Percentiles rank a stretch among this genome's conserved stretches.
phyloP scores from a whole-genome alignment of 306 rosid genomes.

The Prunus armeniaca region DNA sequence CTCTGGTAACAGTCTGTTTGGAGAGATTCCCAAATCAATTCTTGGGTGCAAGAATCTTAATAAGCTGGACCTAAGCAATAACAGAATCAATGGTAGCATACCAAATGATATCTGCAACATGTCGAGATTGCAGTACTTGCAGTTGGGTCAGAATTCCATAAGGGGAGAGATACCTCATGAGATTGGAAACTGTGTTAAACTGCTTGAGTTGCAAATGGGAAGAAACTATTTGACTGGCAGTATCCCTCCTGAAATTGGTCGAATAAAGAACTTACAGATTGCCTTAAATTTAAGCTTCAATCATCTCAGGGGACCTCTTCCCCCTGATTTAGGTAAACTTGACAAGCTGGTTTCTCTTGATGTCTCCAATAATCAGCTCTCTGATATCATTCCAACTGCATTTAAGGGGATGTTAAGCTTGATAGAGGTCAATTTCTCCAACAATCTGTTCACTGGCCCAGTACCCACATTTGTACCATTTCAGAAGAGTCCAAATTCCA shows the following conservation, averaged over 20 bases:
- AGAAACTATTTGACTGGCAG: conserved; percentile 80
- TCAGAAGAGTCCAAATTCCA: conserved; percentile 83
- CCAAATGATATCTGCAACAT: conserved; percentile 83
- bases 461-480: conserved; percentile 83
- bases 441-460: conserved; percentile 73
- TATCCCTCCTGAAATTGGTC: conserved; percentile 83
- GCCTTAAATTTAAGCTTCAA: conserved; percentile 93
- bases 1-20: conserved; percentile 72
- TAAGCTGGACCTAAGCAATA: conserved; percentile 92
- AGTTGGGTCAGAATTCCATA: conserved; percentile 82
- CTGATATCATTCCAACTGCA: conserved; percentile 72
- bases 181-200: conserved; percentile 82
- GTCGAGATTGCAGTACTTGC: conserved; percentile 85
- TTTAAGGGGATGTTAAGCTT: conserved; percentile 95
- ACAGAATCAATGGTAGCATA: conserved; percentile 83
- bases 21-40: conserved; percentile 76
- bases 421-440: conserved; percentile 96
- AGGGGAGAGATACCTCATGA: conserved; percentile 88
- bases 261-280: conserved; percentile 90
- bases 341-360: conserved; percentile 96
- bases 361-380: conserved; percentile 80
- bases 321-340: conserved; percentile 79
- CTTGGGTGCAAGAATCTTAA: conserved; percentile 81
- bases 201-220: conserved; percentile 83
- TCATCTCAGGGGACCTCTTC: conserved; percentile 77